Evolutionary conservation across 179 eudicot species (phyloP).

Genomic region (Dionaea muscipula): DNA sequence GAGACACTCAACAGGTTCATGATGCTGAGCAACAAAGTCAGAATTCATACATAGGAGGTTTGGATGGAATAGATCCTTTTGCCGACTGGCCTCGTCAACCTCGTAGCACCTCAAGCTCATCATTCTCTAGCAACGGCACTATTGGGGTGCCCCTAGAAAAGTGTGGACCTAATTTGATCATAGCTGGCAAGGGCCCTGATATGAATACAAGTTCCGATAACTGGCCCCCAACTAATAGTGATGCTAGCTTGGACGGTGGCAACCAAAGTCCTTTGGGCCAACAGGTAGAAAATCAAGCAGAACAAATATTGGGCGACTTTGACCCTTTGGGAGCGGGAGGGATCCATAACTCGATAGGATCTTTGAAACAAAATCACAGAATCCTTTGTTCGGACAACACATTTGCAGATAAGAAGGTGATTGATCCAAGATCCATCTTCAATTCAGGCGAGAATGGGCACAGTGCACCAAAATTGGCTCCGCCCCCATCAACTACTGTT

Average conservation of each 20-base stretch:
- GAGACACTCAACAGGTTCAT: slow-evolving; percentile 23
- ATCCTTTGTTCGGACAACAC: slow-evolving; percentile 17
- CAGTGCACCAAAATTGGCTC: slow-evolving; percentile 67
- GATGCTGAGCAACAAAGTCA: slow-evolving; percentile 23
- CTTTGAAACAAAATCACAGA: slow-evolving; percentile 41
- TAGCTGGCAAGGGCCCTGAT: too few species aligned
- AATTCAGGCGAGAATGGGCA: slow-evolving; percentile 39
- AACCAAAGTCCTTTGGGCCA: slow-evolving; percentile 23
- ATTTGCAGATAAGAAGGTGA: slow-evolving; percentile 19
- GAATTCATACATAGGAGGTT: slow-evolving; percentile 24
- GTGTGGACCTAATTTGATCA: slow-evolving; percentile 17
- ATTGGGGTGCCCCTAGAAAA: slow-evolving; percentile 23
- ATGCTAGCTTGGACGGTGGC: slow-evolving; percentile 31
- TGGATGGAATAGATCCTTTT: slow-evolving; percentile 80
- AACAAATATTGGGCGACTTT: slow-evolving; percentile 20
- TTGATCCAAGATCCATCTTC: slow-evolving; percentile 72
- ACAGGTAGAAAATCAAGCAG: slow-evolving; percentile 36
- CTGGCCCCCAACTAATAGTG: slow-evolving; percentile 19
- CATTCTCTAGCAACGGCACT: slow-evolving; percentile 23
- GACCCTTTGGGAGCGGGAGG: slow-evolving; percentile 23
- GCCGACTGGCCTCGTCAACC: slow-evolving; percentile 87
- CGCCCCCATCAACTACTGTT: slow-evolving; percentile 74
- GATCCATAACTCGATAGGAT: slow-evolving; percentile 38
- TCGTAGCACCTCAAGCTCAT: slow-evolving; percentile 22
- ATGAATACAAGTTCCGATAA: too few species aligned